These are phyloP conservation scores for Leccinum rimulosum DNA, from an alignment of 768 basidiomycete species.

Conservation along the genomic window DNA sequence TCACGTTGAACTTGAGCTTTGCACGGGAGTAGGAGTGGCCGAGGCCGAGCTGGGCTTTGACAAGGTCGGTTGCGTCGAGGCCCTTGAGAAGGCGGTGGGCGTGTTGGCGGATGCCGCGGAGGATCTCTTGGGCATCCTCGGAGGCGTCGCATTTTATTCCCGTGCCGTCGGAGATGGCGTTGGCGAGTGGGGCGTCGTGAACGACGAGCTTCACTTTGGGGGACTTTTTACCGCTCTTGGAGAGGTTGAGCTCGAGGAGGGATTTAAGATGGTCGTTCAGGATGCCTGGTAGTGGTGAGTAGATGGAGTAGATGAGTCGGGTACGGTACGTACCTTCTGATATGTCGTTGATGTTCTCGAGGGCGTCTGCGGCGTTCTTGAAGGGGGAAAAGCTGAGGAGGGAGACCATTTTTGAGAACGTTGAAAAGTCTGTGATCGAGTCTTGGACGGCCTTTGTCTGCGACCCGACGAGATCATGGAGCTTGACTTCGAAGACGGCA, in stretches of 20 bases:
- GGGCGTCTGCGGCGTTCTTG: constrained; percentile 87
- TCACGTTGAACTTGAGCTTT: constrained; percentile 97
- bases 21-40: constrained; percentile 97
- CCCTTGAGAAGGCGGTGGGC: constrained; percentile 87
- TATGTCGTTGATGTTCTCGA: constrained; percentile 94
- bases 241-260: constrained; percentile 83
- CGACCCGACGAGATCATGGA: constrained; percentile 84
- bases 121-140: constrained; percentile 76
- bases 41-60: constrained; percentile 91
- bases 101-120: constrained; percentile 91
- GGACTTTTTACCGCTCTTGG: constrained; percentile 64
- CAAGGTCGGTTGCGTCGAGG: constrained; percentile 83
- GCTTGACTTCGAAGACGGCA: constrained; percentile 86
- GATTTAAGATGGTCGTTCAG: constrained; percentile 81
- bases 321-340: constrained; percentile 73
- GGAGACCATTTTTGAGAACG: constrained; percentile 91
- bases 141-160: constrained; percentile 77
- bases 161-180: constrained; percentile 71
- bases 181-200: constrained; percentile 70
- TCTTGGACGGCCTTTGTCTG: constrained; percentile 77
- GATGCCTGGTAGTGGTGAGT: constrained; percentile 51
- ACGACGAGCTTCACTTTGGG: constrained; percentile 74
- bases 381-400: constrained; percentile 91
- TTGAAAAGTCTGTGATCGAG: constrained; percentile 80
- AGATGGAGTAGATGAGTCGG: fast-evolving